phyloP scores from a whole-genome alignment of 2,329 filamentous ascomycete genomes.

The Aspergillus aculeatus region DNA sequence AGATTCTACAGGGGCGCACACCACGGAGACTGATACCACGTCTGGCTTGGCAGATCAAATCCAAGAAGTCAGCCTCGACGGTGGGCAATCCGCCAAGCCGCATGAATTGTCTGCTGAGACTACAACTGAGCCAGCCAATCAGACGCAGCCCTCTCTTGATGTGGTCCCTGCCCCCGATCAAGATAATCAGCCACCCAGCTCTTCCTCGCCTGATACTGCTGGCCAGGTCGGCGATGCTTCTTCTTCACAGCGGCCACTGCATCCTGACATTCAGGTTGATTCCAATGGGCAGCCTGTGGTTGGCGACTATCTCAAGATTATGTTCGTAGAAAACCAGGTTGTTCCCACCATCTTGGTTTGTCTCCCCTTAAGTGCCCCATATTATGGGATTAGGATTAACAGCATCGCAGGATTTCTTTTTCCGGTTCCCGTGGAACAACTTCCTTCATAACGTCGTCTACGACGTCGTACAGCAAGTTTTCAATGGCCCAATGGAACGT shows the following conservation, averaged over 20 bases:
- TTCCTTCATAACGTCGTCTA: constrained; percentile 99
- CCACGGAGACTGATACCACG: constrained; percentile 44
- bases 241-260: constrained; percentile 22
- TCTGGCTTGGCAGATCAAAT: constrained; percentile 57
- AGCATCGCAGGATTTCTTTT: constrained; percentile 81
- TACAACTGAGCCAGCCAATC: constrained; percentile 4
- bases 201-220: constrained; percentile 19
- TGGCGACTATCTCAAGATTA: constrained; percentile 90
- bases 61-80: constrained; percentile 58
- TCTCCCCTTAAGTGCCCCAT: constrained; percentile 14
- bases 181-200: constrained; percentile 23
- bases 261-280: constrained; percentile 56
- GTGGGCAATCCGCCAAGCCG: constrained; percentile 53
- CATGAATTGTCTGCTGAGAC: constrained; percentile 10
- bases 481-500: constrained; percentile 96
- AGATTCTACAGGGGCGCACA: constrained; percentile 17
- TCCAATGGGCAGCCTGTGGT: constrained; percentile 73
- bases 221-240: constrained; percentile 20
- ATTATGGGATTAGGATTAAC: not conserved
- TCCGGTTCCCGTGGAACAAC: constrained; percentile 98
- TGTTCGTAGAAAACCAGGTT: constrained; percentile 91
- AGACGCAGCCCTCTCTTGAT: constrained; percentile 58
- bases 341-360: constrained; percentile 92
- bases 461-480: constrained; percentile 97
- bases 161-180: constrained; percentile 65